A percentile compares a stretch with the other conserved stretches of the same genome.
Conservation (phyloP, 1,139 yeast species). For the Fermentozyma sake region DNA sequence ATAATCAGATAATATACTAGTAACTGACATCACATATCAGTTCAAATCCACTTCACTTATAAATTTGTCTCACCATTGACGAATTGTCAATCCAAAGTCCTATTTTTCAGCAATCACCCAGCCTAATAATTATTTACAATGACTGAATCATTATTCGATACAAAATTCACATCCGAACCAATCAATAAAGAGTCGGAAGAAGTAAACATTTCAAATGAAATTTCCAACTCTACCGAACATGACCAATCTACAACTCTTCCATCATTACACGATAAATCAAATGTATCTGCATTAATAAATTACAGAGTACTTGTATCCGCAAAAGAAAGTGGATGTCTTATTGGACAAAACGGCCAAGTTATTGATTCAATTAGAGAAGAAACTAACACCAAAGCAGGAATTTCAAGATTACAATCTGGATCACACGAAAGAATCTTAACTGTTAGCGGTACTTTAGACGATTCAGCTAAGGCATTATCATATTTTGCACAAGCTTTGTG, state of each 20-base stretch:
- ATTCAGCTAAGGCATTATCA: slow-evolving; percentile 69
- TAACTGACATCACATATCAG: too few relatives aligned
- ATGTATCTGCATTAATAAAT: slow-evolving; percentile 42
- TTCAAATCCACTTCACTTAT: too few relatives aligned
- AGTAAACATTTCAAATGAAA: slow-evolving; percentile 1
- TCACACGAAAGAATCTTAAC: slow-evolving; percentile 83
- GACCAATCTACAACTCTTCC: slow-evolving; percentile 24
- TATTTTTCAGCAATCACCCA: too few relatives aligned
- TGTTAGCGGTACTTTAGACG: slow-evolving; percentile 72
- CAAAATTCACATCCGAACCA: slow-evolving; percentile 28
- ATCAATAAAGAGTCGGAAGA: slow-evolving; percentile 5
- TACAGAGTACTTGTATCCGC: slow-evolving; percentile 74
- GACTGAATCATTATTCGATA: slow-evolving; percentile 43
- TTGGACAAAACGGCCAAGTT: slow-evolving; percentile 81
- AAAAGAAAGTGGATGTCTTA: slow-evolving; percentile 87
- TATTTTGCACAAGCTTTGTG: slow-evolving; percentile 66
- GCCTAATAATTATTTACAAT: too few relatives aligned
- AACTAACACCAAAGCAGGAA: slow-evolving; percentile 84
- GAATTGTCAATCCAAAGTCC: too few relatives aligned
- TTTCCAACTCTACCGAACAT: slow-evolving; percentile 3
- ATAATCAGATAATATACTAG: too few relatives aligned
- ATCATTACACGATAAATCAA: slow-evolving; percentile 24
- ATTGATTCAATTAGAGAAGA: slow-evolving; percentile 74
- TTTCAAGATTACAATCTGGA: slow-evolving; percentile 76
- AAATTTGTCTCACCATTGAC: too few relatives aligned